Conservation (phyloP, 1,284 basidiomycete species). For the Lentinus polychrous region DNA sequence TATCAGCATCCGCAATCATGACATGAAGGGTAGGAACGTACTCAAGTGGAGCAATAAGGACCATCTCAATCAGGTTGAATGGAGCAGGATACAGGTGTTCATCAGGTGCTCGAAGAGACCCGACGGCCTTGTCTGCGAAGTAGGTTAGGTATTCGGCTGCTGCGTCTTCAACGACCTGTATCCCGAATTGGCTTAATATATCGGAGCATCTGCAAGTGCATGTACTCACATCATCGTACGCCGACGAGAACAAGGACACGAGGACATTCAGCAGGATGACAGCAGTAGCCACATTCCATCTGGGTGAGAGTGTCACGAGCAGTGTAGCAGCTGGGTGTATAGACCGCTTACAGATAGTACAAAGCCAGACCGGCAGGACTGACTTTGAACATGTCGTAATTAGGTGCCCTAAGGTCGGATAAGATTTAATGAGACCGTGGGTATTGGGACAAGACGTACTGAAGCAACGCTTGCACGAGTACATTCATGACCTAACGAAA, state of each 20-base stretch:
- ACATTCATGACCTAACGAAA: constrained; percentile 56
- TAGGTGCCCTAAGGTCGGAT: constrained; percentile 53
- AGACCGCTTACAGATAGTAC: constrained; percentile 69
- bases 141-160: constrained; percentile 82
- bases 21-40: constrained; percentile 34
- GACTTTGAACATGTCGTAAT: constrained; percentile 63
- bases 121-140: constrained; percentile 80
- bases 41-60: constrained; percentile 84
- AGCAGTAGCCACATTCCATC: constrained; percentile 84
- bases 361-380: constrained; percentile 69
- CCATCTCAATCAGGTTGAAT: constrained; percentile 81
- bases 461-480: constrained; percentile 76
- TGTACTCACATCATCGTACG: constrained; percentile 78
- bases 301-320: constrained; percentile 1
- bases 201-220: neutral
- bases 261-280: constrained; percentile 91
- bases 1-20: no score
- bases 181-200: constrained; percentile 4
- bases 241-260: constrained; percentile 90
- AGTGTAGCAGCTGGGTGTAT: neutral
- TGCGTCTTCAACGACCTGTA: constrained; percentile 53
- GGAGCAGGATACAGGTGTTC: constrained; percentile 67
- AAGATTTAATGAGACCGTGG: neutral
- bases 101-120: constrained; percentile 82
- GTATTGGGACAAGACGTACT: constrained; percentile 37